phyloP scores from a whole-genome alignment of 2,329 filamentous ascomycete genomes.

The Akanthomyces muscarius region DNA sequence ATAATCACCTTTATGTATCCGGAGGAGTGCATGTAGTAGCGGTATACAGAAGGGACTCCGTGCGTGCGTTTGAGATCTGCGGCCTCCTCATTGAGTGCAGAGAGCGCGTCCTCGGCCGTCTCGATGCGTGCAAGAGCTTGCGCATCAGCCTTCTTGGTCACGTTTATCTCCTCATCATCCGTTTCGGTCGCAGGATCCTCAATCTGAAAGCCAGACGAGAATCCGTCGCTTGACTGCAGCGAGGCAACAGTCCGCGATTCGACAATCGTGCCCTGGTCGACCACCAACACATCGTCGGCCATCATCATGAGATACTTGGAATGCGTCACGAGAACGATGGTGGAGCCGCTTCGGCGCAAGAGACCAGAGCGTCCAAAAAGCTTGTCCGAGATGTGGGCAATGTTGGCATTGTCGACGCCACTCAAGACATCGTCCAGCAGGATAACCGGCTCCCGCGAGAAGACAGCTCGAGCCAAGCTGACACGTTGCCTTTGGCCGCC shows the following conservation, averaged over 20 bases:
- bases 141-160: no score
- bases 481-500: constrained; percentile 27
- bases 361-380: constrained; percentile 33
- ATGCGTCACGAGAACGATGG: constrained; percentile 28
- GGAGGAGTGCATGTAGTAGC: constrained; percentile 21
- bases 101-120: constrained; percentile 18
- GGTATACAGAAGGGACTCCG: constrained; percentile 20
- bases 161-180: background rate
- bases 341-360: constrained; percentile 21
- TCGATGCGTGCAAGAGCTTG: background rate
- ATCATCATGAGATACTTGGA: constrained; percentile 18
- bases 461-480: constrained; percentile 26
- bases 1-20: constrained; percentile 18
- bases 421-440: constrained; percentile 33
- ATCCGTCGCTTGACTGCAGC: background rate
- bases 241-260: background rate
- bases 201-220: constrained; percentile 5
- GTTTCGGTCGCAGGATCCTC: background rate
- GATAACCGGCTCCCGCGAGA: constrained; percentile 22
- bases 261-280: constrained; percentile 1
- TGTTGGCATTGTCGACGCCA: constrained; percentile 34
- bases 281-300: constrained; percentile 8
- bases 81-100: constrained; percentile 16
- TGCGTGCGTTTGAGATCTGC: constrained; percentile 15
- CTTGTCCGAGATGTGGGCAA: constrained; percentile 32